Conservation (phyloP, 2,329 filamentous ascomycete species). For the Aspergillus thermomutatus region DNA sequence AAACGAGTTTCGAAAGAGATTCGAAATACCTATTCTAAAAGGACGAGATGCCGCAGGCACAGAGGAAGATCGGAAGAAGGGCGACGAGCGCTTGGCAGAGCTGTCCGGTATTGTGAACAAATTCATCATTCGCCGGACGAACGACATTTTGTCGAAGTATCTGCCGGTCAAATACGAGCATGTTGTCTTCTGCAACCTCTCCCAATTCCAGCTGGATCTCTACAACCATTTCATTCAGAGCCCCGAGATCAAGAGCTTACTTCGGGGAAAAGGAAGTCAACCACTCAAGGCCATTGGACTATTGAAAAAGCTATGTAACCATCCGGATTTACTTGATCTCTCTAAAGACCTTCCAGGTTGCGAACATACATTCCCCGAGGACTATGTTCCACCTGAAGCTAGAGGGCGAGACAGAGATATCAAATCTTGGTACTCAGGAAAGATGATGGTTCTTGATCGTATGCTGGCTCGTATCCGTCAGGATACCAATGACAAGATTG, state of each 20-base stretch:
- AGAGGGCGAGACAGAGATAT: conserved; percentile 88
- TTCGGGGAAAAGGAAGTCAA: conserved; percentile 91
- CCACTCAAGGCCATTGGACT: conserved; percentile 95
- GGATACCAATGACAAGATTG: conserved; percentile 98
- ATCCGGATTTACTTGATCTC: conserved; percentile 86
- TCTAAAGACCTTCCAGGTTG: conserved; percentile 81
- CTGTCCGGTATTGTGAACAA: conserved; percentile 87
- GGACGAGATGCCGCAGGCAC: conserved; percentile 88
- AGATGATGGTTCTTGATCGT: conserved; percentile 96
- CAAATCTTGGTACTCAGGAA: conserved; percentile 94
- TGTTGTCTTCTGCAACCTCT: conserved; percentile 94
- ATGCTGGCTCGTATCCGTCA: conserved; percentile 95
- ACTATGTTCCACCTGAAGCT: conserved; percentile 82
- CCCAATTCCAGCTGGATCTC: conserved; percentile 85
- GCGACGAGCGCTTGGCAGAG: conserved; percentile 78
- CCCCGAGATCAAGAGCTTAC: conserved; percentile 85
- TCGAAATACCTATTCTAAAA: conserved; percentile 85
- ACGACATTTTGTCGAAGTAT: conserved; percentile 97
- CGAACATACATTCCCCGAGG: conserved; percentile 75
- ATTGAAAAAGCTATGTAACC: conserved; percentile 97
- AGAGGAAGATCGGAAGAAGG: conserved; percentile 75
- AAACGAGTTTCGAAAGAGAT: conserved; percentile 88
- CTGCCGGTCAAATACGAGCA: conserved; percentile 98
- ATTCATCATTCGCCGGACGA: conserved; percentile 95
- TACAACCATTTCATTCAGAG: conserved; percentile 98